These are phyloP conservation scores for Linum lewisii DNA, from an alignment of 345 rosid genomes.

Conservation along the genomic window DNA sequence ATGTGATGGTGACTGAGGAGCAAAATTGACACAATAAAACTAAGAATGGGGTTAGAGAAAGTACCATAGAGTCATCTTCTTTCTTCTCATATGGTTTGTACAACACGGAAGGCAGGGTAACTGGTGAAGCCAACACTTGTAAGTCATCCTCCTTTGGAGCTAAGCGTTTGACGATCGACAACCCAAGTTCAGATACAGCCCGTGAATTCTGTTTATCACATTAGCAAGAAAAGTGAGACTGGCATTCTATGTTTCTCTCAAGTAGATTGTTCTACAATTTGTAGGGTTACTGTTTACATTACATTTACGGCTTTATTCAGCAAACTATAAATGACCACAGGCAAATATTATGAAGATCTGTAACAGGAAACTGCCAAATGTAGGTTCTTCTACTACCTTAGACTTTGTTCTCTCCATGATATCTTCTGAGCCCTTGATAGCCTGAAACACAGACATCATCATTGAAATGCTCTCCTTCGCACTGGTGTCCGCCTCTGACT, in stretches of 20 bases:
- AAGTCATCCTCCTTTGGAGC: constrained; percentile 36
- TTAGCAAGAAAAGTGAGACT: constrained; percentile 15
- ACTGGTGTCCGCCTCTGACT: constrained; percentile 45
- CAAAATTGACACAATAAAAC: not conserved
- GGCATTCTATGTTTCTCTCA: constrained; percentile 3
- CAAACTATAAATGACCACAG: not conserved
- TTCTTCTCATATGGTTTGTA: constrained; percentile 53
- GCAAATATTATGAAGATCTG: not conserved
- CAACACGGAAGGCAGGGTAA: constrained; percentile 51
- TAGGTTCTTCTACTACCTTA: constrained; percentile 40
- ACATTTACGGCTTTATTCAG: not conserved
- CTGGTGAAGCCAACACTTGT: constrained; percentile 27
- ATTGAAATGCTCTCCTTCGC: constrained; percentile 50
- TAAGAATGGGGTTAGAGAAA: constrained; percentile 5
- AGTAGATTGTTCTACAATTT: not conserved
- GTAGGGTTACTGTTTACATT: constrained; percentile 7
- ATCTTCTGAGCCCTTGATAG: constrained; percentile 71
- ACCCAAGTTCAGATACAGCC: constrained; percentile 86
- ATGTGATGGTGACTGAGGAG: not conserved
- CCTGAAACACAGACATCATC: constrained; percentile 41
- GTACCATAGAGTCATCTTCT: constrained; percentile 56
- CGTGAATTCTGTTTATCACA: constrained; percentile 62
- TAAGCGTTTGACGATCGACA: constrained; percentile 51
- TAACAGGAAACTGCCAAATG: not conserved
- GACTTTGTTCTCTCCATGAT: constrained; percentile 56